Conservation (phyloP, 768 basidiomycete species). For the Lenzites betulinus region DNA sequence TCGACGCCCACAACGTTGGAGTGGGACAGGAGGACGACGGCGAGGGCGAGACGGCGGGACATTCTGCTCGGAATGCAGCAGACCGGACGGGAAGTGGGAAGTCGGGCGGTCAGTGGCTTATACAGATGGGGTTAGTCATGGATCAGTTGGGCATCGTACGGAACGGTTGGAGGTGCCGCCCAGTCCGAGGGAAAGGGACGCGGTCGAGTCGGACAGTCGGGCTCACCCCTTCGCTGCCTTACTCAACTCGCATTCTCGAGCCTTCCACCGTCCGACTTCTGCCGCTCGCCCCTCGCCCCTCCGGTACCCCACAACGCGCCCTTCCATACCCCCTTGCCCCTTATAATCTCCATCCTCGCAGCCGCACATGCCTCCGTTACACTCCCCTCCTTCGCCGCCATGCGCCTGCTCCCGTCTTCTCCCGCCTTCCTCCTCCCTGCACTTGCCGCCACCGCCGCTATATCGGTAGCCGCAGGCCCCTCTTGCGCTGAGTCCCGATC, state of each 20-base stretch:
- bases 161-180: neutral
- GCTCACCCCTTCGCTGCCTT: conserved; percentile 5
- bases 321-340: neutral
- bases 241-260: conserved; percentile 22
- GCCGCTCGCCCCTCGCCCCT: conserved; percentile 15
- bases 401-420: conserved; percentile 29
- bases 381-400: conserved; percentile 26
- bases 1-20: no score
- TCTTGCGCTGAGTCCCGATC: conserved; percentile 4
- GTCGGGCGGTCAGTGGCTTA: conserved; percentile 1
- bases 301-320: neutral
- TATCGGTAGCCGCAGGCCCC: conserved; percentile 10
- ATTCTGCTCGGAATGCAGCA: neutral
- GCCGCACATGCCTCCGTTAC: conserved; percentile 17
- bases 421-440: conserved; percentile 31
- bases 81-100: neutral
- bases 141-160: conserved; percentile 5
- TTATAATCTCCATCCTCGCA: conserved; percentile 8
- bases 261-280: conserved; percentile 25
- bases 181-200: neutral
- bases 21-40: neutral
- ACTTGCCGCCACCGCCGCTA: conserved; percentile 15
- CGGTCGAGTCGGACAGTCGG: neutral
- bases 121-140: conserved; percentile 17
- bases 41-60: neutral